These are phyloP conservation scores for Cnidoscolus chayamansa DNA, from an alignment of 441 rosid genomes.

Conservation along the genomic window DNA sequence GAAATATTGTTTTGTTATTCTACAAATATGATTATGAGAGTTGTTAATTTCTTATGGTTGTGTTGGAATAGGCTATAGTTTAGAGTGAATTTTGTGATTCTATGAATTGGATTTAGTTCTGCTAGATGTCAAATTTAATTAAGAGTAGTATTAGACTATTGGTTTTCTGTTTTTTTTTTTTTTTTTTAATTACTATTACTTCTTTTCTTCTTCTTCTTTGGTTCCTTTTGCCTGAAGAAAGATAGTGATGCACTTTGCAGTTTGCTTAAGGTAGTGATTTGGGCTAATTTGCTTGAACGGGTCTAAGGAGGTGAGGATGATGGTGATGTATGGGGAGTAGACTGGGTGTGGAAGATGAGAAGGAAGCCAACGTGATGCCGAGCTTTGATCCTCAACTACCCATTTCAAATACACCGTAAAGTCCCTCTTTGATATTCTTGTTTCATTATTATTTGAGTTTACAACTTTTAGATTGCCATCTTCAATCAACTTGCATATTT, in stretches of 20 bases:
- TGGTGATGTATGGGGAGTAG: conserved; percentile 32
- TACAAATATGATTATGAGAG: neutral
- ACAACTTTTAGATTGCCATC: neutral
- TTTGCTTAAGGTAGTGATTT: conserved; percentile 19
- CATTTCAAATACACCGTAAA: conserved; percentile 35
- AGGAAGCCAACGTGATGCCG: conserved; percentile 42
- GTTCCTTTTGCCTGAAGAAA: conserved; percentile 18
- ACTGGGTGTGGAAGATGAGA: conserved; percentile 36
- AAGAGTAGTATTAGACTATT: neutral
- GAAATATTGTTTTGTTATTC: neutral
- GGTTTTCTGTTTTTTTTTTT: conserved; percentile 9
- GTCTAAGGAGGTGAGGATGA: conserved; percentile 19
- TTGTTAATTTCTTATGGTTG: neutral
- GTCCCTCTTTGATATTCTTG: conserved; percentile 14
- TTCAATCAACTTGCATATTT: neutral
- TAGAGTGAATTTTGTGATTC: neutral
- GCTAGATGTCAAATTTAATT: neutral
- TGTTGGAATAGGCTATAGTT: neutral
- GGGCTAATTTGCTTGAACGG: conserved; percentile 22
- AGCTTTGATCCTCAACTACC: conserved; percentile 39
- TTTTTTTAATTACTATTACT: conserved; percentile 5
- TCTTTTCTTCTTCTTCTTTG: neutral
- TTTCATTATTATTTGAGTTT: neutral
- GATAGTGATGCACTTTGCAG: conserved; percentile 17
- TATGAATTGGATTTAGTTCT: neutral